Base-by-base conservation (phyloP, 805 yeast genomes). In the Ogataea trehalophila region DNA sequence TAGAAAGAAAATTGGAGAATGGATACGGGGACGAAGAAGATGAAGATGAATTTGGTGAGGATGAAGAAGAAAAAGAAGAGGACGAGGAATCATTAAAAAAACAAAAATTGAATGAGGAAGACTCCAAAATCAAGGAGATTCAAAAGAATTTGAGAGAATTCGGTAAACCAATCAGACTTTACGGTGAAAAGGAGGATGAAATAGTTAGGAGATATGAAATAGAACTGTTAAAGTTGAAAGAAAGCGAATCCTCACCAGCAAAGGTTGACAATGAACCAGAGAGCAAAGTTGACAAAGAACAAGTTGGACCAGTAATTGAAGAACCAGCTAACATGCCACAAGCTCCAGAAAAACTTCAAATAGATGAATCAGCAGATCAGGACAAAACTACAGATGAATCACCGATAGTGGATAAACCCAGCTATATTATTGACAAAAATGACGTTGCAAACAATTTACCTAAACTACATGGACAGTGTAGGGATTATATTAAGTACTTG, bases 401-500 rank as follows among this genome's bases (percentile, higher is more conserved):
- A 23, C 34, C 20, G 7, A 22, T 34, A 33, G 33, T 34, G 23
- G 33, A 37, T 23, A 23, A 39, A 40, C 35, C 34, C 17, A 13
- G 18, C 17, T 53, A 31, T 17, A 17, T 37, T 31, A 59, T 61
- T 11, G 50, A 46, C 2, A 61, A 61, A n/a, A 52, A 56, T 6
- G 76, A 74, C 37, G 67, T 76, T 36, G 55, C 60, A 13, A 58
- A 55, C 34, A 56, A 68, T 46, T 46, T 55, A 34, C 51, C 58
- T 16, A 66, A 69, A 49, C 63, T 76, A 18, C 46, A 56, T 29
- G 39, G 64, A 18, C 77, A 79, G 58, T 45, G 76, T 37, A 63
- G 86, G 47, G 71, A 69, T n/a, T 77, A 74, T 52, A 55, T 81
- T 41, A 75, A 72, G 49, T 55, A 62, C 13, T 45, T 83, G 6